Conservation (phyloP, 768 basidiomycete species). For the Amanita phalloides region DNA sequence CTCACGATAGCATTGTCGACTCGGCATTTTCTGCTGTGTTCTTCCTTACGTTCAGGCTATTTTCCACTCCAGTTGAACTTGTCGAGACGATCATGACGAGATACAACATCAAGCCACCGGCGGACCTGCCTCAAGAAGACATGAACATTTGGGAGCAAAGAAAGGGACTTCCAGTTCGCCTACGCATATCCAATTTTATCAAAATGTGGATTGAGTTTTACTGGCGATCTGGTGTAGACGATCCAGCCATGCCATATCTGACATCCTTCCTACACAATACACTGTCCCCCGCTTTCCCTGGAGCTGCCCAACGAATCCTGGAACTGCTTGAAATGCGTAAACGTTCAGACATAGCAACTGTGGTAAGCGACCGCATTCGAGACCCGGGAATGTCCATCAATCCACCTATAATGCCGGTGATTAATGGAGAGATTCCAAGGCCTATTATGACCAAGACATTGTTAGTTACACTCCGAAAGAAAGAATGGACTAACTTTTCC, state of each 20-base stretch:
- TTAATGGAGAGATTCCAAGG: conserved; percentile 66
- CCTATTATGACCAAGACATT: conserved; percentile 80
- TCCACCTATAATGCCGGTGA: conserved; percentile 31
- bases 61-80: conserved; percentile 69
- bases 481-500: conserved; percentile 47
- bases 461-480: conserved; percentile 54
- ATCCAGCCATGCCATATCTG: conserved; percentile 45
- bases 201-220: conserved; percentile 90
- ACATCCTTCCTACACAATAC: conserved; percentile 53
- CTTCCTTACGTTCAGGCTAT: conserved; percentile 92
- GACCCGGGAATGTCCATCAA: conserved; percentile 71
- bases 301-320: conserved; percentile 61
- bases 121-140: conserved; percentile 45
- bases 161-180: conserved; percentile 83
- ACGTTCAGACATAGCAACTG: conserved; percentile 37
- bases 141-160: conserved; percentile 70
- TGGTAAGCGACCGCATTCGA: conserved; percentile 52
- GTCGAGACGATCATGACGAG: conserved; percentile 69
- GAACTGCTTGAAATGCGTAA: conserved; percentile 54
- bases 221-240: conserved; percentile 76
- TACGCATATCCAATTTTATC: conserved; percentile 87
- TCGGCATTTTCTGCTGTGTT: conserved; percentile 81
- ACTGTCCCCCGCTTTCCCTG: conserved; percentile 50
- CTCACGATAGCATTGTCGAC: conserved; percentile 86
- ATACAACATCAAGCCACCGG: conserved; percentile 70